Percentiles rank a stretch among this genome's conserved stretches.
These are phyloP conservation scores for Apiospora marii DNA, from an alignment of 2,329 filamentous ascomycete species.

Conservation along the genomic window DNA sequence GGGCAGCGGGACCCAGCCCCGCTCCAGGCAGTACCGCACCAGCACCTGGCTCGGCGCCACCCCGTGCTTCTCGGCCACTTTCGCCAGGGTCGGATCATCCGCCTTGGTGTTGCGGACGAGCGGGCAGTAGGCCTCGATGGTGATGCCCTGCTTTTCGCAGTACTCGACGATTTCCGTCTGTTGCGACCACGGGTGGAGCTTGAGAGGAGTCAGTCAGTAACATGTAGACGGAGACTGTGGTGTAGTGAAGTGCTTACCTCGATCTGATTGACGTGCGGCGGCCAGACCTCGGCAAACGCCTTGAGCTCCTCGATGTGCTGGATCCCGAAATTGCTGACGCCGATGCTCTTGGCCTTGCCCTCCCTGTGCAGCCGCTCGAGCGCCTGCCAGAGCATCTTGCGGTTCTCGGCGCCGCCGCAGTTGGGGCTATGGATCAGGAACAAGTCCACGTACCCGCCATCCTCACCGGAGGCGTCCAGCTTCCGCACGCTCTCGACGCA, in stretches of 20 bases:
- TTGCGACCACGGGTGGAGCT: constrained; percentile 79
- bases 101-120: constrained; percentile 69
- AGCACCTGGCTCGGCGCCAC: constrained; percentile 72
- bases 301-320: constrained; percentile 75
- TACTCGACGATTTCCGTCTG: constrained; percentile 49
- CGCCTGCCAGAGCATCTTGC: constrained; percentile 71
- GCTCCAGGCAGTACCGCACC: constrained; percentile 74
- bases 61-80: constrained; percentile 64
- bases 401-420: constrained; percentile 55
- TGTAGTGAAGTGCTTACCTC: constrained; percentile 58
- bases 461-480: constrained; percentile 51
- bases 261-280: constrained; percentile 65
- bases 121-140: constrained; percentile 61
- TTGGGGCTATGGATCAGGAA: constrained; percentile 70
- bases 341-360: constrained; percentile 70
- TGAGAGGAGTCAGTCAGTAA: constrained; percentile 40
- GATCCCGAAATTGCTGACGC: constrained; percentile 70
- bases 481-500: constrained; percentile 69
- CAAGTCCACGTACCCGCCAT: constrained; percentile 72
- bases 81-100: constrained; percentile 63
- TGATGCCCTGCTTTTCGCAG: constrained; percentile 68
- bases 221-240: background rate
- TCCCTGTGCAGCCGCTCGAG: constrained; percentile 67
- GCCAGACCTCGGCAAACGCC: constrained; percentile 69
- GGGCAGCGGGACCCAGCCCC: constrained; percentile 72